Evolutionary conservation across 371 early-diverging fungal species (phyloP).

Genomic region (Actinomortierella wolfii): DNA sequence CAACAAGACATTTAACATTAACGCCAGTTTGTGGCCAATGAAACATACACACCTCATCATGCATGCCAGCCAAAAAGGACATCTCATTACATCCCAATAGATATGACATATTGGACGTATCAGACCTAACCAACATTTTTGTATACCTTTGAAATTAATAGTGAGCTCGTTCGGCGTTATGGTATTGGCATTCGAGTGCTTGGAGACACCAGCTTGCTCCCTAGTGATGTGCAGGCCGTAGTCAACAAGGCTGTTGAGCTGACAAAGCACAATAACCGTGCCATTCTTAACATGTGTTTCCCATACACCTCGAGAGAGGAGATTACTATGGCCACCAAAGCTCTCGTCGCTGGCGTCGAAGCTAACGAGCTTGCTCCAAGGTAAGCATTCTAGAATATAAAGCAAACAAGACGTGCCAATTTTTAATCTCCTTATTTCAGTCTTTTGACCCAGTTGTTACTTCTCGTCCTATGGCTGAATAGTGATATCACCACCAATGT

Average conservation of each 20-base stretch:
- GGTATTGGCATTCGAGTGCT: slow-evolving; percentile 81
- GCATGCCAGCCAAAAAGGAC: no score
- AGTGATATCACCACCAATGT: slow-evolving; percentile 70
- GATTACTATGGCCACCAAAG: slow-evolving; percentile 66
- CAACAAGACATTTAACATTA: no score
- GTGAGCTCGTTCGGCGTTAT: slow-evolving; percentile 77
- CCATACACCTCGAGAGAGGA: slow-evolving; percentile 98
- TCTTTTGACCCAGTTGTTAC: neutral
- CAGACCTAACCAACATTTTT: neutral
- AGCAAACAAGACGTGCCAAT: neutral
- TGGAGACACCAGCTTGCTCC: slow-evolving; percentile 78
- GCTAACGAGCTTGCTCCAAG: slow-evolving; percentile 54
- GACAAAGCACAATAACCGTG: slow-evolving; percentile 75
- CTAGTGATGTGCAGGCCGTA: slow-evolving; percentile 66
- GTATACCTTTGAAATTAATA: slow-evolving; percentile 25
- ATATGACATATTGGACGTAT: no score
- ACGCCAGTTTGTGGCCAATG: no score
- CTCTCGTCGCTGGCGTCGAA: slow-evolving; percentile 57
- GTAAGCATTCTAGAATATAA: slow-evolving; percentile 39
- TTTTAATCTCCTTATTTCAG: neutral
- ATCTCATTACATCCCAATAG: no score
- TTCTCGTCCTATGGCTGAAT: slow-evolving; percentile 2
- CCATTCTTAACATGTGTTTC: slow-evolving; percentile 92
- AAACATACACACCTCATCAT: no score
- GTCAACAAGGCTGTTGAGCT: slow-evolving; percentile 63